Conservation (phyloP, 192 early-diverging fungal species). For the Lobosporangium transversale region DNA sequence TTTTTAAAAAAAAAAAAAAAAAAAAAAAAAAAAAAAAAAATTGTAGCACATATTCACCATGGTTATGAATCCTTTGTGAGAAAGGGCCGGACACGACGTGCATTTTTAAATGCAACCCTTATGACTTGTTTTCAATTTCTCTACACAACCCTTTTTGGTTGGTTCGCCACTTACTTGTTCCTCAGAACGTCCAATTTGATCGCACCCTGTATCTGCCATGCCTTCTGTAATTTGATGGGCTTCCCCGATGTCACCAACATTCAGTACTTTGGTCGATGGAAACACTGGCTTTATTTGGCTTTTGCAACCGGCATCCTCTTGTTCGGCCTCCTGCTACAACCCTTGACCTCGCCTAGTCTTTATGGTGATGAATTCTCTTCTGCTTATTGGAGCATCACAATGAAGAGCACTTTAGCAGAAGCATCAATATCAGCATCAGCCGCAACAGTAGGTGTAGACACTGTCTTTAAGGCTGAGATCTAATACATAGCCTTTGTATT, state of each 20-base stretch:
- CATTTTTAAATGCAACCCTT: conserved; percentile 55
- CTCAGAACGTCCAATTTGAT: conserved; percentile 67
- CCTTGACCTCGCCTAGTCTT: conserved; percentile 38
- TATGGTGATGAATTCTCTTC: conserved; percentile 25
- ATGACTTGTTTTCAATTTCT: conserved; percentile 66
- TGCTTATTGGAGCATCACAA: conserved; percentile 24
- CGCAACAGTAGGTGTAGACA: no score
- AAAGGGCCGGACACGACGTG: conserved; percentile 49
- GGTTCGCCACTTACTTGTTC: conserved; percentile 76
- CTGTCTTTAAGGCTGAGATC: no score
- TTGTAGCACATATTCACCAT: conserved; percentile 78
- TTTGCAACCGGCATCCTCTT: conserved; percentile 36
- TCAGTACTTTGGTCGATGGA: conserved; percentile 39
- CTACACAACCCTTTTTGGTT: conserved; percentile 85
- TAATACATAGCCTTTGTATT: no score
- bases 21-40: background rate
- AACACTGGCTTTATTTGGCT: conserved; percentile 26
- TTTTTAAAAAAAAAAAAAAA: no score
- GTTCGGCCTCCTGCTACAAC: conserved; percentile 41
- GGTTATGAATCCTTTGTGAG: conserved; percentile 63
- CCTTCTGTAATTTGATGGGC: conserved; percentile 83
- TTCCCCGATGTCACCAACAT: conserved; percentile 70
- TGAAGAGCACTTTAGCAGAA: no score
- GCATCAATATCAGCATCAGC: no score
- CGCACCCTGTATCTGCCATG: conserved; percentile 66